Evolutionary conservation across 768 basidiomycete species (phyloP), one percentile per base, ranked within the genome.

Genomic region (Porphyrellus cyaneotinctus): DNA sequence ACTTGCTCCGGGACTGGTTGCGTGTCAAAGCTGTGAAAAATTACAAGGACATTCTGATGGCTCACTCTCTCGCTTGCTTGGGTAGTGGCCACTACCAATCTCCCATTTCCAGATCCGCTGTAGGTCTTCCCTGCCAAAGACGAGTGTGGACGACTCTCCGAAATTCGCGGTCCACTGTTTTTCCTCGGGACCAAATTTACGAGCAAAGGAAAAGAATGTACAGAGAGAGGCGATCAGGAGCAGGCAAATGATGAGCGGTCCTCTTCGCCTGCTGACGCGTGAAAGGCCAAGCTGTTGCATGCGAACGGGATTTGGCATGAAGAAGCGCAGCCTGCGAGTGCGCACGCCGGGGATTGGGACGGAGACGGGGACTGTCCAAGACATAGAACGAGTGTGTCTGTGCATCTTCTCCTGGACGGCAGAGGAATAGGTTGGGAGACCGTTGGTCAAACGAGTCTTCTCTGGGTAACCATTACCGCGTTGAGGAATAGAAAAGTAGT

Each of bases 91-190:
- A 57, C 91, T 90, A 30, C 83, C 75, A 51, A 98, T 80, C 72
- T 99, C 95, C 94, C 94, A 98, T 54, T 85, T 77, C 95, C 95
- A 98, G 69, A 99, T 90, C 51, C 86, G 78, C 63, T 88, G 89
- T 37, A 97, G 66, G 64, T 97, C 93, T 52, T 88, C 83, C 43
- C 85, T 77, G 51, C 76, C 75, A 63, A 81, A 92, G 32, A 93
- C 81, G 26, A 93, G 77, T 10, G 91, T 91, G 23, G 87, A 74
- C 15, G 83, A 75, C 42, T 86, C 83, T 36, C 76, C 76, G 43
- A 82, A 77, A 17, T 78, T 74, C 33, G 78, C 71, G 13, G 84
- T 77, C 85, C 85, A 88, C 52, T 78, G 77, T 59, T 81, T 84
- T 46, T 80, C 79, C 52, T 78, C 74, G 2, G 81, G 75, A 23